A percentile compares a stretch with the other conserved stretches of the same genome.
phyloP scores from a whole-genome alignment of 2,329 filamentous ascomycete genomes.

The Niveomyces coronatus region DNA sequence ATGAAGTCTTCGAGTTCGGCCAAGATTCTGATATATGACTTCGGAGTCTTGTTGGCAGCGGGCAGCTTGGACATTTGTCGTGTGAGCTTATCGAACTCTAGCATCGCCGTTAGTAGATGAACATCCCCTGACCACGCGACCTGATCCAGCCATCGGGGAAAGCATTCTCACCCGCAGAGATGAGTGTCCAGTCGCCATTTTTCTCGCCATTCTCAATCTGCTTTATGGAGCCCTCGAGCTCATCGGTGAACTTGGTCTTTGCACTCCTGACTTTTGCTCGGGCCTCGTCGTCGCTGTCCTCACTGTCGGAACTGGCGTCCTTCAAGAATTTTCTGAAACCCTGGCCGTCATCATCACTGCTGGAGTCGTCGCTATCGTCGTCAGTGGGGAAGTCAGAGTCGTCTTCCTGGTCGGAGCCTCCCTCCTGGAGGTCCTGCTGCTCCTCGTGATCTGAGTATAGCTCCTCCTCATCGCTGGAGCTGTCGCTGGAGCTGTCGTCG shows the following conservation, averaged over 20 bases:
- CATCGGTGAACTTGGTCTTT: conserved; percentile 94
- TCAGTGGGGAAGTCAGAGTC: conserved; percentile 33
- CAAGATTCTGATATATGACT: conserved; percentile 85
- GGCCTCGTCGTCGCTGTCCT: conserved; percentile 79
- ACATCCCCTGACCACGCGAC: background rate
- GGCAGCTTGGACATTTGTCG: conserved; percentile 72
- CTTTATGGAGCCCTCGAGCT: conserved; percentile 81
- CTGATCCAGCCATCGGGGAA: too few relatives aligned
- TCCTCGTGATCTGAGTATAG: conserved; percentile 78
- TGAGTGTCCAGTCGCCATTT: conserved; percentile 94
- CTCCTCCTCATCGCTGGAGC: conserved; percentile 92
- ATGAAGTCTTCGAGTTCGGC: conserved; percentile 90
- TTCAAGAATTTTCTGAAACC: conserved; percentile 80
- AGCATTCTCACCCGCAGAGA: conserved; percentile 61
- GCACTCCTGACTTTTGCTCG: conserved; percentile 88
- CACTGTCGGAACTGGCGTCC: conserved; percentile 61
- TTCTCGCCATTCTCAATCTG: conserved; percentile 94
- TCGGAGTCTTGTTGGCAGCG: conserved; percentile 69
- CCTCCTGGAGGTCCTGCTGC: conserved; percentile 48
- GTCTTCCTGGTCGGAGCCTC: conserved; percentile 42
- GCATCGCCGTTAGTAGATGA: background rate
- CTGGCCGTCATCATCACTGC: conserved; percentile 55
- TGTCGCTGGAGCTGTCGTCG: conserved; percentile 88
- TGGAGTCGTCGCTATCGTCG: conserved; percentile 44
- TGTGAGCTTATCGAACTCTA: conserved; percentile 93